Evolutionary conservation across 2,329 filamentous ascomycete species (phyloP).

Genomic region (Dryadomyces quercus-mongolicae): DNA sequence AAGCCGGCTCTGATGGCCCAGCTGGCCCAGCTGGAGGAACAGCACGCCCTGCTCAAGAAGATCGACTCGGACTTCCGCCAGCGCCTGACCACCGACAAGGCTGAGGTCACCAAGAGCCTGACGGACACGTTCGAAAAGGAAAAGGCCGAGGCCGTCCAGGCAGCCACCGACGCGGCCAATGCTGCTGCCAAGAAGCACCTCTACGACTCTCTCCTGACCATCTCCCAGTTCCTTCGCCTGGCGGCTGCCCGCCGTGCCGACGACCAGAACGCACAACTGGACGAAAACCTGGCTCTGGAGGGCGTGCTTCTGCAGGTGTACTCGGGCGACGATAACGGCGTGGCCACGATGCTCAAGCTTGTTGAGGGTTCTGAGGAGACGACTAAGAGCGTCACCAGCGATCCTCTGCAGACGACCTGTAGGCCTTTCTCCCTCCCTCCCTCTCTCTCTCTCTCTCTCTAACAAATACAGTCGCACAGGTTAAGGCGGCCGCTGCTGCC

Average conservation of each 20-base stretch:
- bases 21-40: constrained; percentile 59
- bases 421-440: constrained; percentile 14
- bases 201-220: constrained; percentile 51
- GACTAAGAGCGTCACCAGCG: constrained; percentile 52
- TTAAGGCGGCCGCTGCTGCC: constrained; percentile 42
- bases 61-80: constrained; percentile 59
- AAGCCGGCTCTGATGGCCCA: constrained; percentile 61
- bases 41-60: constrained; percentile 63
- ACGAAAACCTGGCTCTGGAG: constrained; percentile 72
- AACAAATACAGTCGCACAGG: constrained; percentile 36
- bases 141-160: constrained; percentile 39
- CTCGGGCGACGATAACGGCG: constrained; percentile 62
- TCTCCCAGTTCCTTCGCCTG: constrained; percentile 71
- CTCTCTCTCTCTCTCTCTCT: neutral
- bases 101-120: constrained; percentile 46
- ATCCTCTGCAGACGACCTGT: constrained; percentile 61
- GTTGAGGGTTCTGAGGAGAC: constrained; percentile 59
- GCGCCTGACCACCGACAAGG: constrained; percentile 44
- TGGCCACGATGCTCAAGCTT: constrained; percentile 64
- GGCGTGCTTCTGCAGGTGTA: constrained; percentile 70
- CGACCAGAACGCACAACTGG: constrained; percentile 49
- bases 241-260: constrained; percentile 65
- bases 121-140: constrained; percentile 39
- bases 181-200: constrained; percentile 43
- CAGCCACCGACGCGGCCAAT: constrained; percentile 42